Evolutionary conservation across 2,329 filamentous ascomycete genomes (phyloP).

Genomic region (Ilyonectria robusta): DNA sequence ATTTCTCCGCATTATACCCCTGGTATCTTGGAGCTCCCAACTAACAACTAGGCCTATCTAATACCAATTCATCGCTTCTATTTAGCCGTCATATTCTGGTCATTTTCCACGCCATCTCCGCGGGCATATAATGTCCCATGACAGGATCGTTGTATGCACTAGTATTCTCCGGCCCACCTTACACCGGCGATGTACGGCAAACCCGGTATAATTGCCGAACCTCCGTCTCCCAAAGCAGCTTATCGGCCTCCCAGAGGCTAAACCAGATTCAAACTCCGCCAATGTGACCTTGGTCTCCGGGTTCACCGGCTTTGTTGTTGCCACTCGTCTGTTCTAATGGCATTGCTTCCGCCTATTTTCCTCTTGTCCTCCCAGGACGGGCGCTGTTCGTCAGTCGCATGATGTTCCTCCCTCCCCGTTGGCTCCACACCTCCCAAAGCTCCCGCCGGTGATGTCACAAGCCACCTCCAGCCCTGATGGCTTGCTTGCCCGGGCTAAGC

Average conservation of each 20-base stretch:
- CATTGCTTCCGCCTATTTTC: not conserved
- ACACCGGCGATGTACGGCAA: not conserved
- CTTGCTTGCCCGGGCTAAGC: conserved; percentile 13
- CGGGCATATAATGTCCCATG: not conserved
- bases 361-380: not conserved
- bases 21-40: not conserved
- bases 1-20: not conserved
- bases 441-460: conserved; percentile 5
- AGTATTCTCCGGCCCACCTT: not conserved
- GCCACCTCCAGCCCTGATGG: conserved; percentile 1
- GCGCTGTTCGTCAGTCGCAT: conserved; percentile 5
- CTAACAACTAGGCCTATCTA: not conserved
- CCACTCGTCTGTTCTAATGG: not conserved
- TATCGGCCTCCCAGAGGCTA: not conserved
- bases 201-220: not conserved
- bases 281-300: not conserved
- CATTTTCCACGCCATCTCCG: not conserved
- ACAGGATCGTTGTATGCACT: not conserved
- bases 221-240: not conserved
- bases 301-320: not conserved
- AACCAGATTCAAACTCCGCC: not conserved
- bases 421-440: conserved; percentile 7
- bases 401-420: conserved; percentile 6
- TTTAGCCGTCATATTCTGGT: not conserved
- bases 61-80: not conserved